Evolutionary conservation across 225 moss, liverwort and hornwort genomes (phyloP).

Genomic region (Physcomitrellopsis africana): DNA sequence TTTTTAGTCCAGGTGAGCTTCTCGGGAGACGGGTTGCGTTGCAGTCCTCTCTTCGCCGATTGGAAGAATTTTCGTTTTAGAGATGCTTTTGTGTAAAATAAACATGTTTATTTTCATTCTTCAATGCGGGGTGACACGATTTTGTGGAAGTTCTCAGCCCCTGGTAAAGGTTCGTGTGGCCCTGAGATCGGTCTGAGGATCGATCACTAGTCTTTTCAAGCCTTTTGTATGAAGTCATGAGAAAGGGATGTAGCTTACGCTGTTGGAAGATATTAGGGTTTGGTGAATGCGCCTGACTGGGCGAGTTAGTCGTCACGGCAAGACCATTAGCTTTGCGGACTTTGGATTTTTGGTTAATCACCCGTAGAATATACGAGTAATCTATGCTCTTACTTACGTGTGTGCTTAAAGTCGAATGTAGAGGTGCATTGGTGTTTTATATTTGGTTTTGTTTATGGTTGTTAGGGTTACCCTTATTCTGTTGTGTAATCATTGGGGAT

Average conservation of each 20-base stretch:
- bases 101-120: not conserved
- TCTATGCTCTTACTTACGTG: not conserved
- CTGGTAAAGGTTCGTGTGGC: not conserved
- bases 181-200: slow-evolving; percentile 8
- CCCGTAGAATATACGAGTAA: not conserved
- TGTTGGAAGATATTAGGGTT: slow-evolving; percentile 12
- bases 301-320: slow-evolving; percentile 8
- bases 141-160: not conserved
- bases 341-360: slow-evolving; percentile 8
- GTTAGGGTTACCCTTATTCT: slow-evolving; percentile 25
- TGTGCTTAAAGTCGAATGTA: not conserved
- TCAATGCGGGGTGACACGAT: not conserved
- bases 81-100: not conserved
- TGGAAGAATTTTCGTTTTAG: not conserved
- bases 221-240: not conserved
- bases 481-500: not conserved
- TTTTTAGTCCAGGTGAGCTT: slow-evolving; percentile 21
- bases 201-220: not conserved
- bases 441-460: slow-evolving; percentile 12
- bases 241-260: not conserved
- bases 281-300: not conserved
- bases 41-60: not conserved
- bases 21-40: not conserved
- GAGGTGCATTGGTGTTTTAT: slow-evolving; percentile 18
- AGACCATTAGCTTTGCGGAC: slow-evolving; percentile 4